Evolutionary conservation across 805 yeast species (phyloP).

Genomic region (Pichia occidentalis): DNA sequence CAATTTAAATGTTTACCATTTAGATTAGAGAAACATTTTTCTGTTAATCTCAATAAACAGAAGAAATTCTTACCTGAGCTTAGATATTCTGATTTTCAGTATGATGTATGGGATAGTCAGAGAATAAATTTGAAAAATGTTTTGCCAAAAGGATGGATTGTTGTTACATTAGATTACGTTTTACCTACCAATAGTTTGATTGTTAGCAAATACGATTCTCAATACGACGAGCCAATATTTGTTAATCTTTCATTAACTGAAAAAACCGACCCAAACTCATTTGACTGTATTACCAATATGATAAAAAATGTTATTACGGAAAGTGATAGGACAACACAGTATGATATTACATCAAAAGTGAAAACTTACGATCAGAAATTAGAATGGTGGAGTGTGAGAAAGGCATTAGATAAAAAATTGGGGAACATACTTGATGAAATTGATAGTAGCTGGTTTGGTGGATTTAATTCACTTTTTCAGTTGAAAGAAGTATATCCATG

Average conservation of each 20-base stretch:
- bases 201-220: conserved; percentile 24
- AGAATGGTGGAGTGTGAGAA: conserved; percentile 74
- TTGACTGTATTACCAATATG: conserved; percentile 39
- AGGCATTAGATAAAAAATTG: conserved; percentile 51
- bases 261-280: conserved; percentile 39
- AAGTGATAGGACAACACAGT: conserved; percentile 57
- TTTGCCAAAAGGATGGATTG: conserved; percentile 48
- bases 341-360: conserved; percentile 45
- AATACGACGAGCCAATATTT: conserved; percentile 26
- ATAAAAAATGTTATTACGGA: conserved; percentile 46
- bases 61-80: conserved; percentile 17
- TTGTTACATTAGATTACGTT: conserved; percentile 57
- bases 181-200: conserved; percentile 51
- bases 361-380: conserved; percentile 53
- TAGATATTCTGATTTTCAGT: too few species aligned
- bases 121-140: conserved; percentile 6
- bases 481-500: conserved; percentile 25
- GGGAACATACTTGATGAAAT: conserved; percentile 46
- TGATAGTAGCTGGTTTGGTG: conserved; percentile 71
- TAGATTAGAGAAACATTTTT: conserved; percentile 14
- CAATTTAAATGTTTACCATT: conserved; percentile 10
- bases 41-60: conserved; percentile 17
- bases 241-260: conserved; percentile 57
- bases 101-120: too few species aligned
- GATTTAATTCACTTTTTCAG: conserved; percentile 59